These are phyloP conservation scores for Vitis labrusca DNA, from an alignment of 164 flowering plant genomes.

Conservation along the genomic window DNA sequence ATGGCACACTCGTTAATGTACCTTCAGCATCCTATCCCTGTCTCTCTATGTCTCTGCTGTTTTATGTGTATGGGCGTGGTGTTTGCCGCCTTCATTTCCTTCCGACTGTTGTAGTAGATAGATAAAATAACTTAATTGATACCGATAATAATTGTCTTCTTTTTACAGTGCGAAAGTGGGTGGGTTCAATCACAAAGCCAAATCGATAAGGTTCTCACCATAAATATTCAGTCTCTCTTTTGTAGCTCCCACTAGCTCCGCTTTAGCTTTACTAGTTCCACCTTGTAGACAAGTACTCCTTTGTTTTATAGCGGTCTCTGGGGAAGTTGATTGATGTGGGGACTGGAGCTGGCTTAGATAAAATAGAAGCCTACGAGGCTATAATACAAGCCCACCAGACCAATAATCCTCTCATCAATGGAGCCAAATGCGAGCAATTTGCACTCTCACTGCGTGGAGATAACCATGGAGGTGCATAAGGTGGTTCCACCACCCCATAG, in stretches of 20 bases:
- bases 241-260: constrained; percentile 3
- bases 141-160: not conserved
- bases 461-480: constrained; percentile 57
- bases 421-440: constrained; percentile 8
- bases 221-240: constrained; percentile 1
- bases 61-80: not conserved
- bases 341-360: not conserved
- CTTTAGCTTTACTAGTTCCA: not conserved
- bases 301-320: constrained; percentile 30
- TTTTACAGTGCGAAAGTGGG: not conserved
- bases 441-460: constrained; percentile 19
- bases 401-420: constrained; percentile 3
- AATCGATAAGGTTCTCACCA: constrained; percentile 9
- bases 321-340: constrained; percentile 24
- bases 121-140: not conserved
- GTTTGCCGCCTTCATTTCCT: not conserved
- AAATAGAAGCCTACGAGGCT: not conserved
- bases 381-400: not conserved
- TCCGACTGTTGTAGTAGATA: not conserved
- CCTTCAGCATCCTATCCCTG: not conserved
- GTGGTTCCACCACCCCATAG: constrained; percentile 62
- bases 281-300: constrained; percentile 6
- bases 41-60: not conserved
- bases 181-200: constrained; percentile 7
- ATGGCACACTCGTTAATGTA: constrained; percentile 1